Percentiles rank a stretch among this genome's conserved stretches.
Conservation (phyloP, 2,329 filamentous ascomycete species). For the Trichoderma semiorbis region DNA sequence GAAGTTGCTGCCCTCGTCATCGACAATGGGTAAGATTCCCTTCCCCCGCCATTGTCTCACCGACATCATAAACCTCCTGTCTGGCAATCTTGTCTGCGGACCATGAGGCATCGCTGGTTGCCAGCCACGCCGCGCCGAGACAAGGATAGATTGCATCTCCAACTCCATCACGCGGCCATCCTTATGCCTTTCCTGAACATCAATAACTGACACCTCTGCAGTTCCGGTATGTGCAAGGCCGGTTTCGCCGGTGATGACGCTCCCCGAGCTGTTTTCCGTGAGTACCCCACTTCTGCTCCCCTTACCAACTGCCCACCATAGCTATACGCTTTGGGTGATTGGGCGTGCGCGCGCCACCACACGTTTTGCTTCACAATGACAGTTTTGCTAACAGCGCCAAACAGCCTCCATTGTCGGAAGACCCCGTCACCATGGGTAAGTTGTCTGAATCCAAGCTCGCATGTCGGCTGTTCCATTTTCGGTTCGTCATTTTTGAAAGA, state of each 20-base stretch:
- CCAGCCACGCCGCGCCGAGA: slow-evolving; percentile 4
- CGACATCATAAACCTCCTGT: slow-evolving; percentile 29
- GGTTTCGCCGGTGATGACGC: slow-evolving; percentile 99
- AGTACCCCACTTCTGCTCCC: slow-evolving; percentile 51
- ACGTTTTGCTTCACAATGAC: background rate
- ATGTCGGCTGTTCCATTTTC: slow-evolving; percentile 11
- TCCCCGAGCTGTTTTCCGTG: slow-evolving; percentile 99
- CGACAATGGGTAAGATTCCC: slow-evolving; percentile 97
- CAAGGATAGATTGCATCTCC: background rate
- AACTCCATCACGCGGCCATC: background rate
- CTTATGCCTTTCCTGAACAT: background rate
- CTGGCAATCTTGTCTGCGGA: background rate
- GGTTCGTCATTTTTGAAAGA: background rate
- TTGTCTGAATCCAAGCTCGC: slow-evolving; percentile 26
- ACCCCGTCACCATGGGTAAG: slow-evolving; percentile 99
- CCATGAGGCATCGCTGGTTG: background rate
- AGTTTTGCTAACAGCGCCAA: slow-evolving; percentile 32
- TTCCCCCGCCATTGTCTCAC: slow-evolving; percentile 40
- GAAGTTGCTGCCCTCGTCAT: slow-evolving; percentile 99
- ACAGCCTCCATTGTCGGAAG: slow-evolving; percentile 98
- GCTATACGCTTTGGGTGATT: slow-evolving; percentile 20
- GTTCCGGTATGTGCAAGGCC: slow-evolving; percentile 99
- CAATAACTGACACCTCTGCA: slow-evolving; percentile 40
- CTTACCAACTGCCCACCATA: slow-evolving; percentile 18
- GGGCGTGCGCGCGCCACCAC: slow-evolving; percentile 14